phyloP scores from a whole-genome alignment of 257 asterid species.

The Phtheirospermum japonicum region DNA sequence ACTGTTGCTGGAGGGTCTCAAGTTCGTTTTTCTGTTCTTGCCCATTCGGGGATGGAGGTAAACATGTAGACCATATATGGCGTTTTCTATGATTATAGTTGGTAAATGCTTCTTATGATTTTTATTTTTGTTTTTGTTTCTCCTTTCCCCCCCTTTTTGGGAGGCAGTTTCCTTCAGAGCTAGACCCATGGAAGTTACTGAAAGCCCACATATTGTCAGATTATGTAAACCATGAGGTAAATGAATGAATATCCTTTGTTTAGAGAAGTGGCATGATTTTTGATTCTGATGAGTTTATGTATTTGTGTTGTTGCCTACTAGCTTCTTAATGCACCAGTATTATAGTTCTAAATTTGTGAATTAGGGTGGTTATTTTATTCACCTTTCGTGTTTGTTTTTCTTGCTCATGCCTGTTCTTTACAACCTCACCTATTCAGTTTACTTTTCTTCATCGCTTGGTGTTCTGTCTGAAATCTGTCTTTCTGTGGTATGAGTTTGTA shows the following conservation, averaged over 20 bases:
- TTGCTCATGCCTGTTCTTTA: neutral
- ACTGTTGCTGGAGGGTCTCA: constrained; percentile 80
- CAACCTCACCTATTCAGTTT: constrained; percentile 19
- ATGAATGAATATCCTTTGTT: constrained; percentile 12
- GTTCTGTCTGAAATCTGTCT: constrained; percentile 12
- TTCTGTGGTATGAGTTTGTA: constrained; percentile 23
- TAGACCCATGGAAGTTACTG: constrained; percentile 84
- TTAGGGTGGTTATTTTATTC: constrained; percentile 3
- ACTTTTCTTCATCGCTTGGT: constrained; percentile 16
- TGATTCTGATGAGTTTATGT: constrained; percentile 18
- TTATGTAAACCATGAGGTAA: constrained; percentile 88
- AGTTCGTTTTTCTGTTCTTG: constrained; percentile 77
- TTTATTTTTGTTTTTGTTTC: neutral
- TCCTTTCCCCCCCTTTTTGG: neutral
- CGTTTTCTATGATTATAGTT: constrained; percentile 24
- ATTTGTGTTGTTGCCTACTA: constrained; percentile 3
- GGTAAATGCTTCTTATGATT: constrained; percentile 30
- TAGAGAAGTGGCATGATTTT: constrained; percentile 14
- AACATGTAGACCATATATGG: constrained; percentile 24
- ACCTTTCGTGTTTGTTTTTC: neutral
- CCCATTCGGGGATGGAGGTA: constrained; percentile 89
- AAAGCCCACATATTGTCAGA: constrained; percentile 74
- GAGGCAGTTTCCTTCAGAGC: constrained; percentile 81
- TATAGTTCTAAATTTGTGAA: constrained; percentile 18
- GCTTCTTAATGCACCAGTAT: neutral